Evolutionary conservation across 2,329 filamentous ascomycete genomes (phyloP).

Genomic region (Escovopsis sp.): DNA sequence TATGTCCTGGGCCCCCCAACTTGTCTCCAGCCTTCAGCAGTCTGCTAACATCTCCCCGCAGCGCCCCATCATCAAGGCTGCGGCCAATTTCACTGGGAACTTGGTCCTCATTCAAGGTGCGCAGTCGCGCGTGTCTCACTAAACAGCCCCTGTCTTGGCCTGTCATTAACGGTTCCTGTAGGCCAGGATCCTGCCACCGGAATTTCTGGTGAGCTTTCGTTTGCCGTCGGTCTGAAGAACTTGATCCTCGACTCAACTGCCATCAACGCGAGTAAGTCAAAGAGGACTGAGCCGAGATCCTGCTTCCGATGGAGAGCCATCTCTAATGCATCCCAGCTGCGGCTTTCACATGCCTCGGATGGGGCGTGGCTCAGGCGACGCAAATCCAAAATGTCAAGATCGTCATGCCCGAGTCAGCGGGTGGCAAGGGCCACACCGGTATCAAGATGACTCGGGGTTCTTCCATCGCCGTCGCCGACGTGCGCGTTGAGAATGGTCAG

Average conservation of each 20-base stretch:
- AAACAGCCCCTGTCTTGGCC: background rate
- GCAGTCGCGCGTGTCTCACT: background rate
- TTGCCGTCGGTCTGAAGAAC: slow-evolving; percentile 29
- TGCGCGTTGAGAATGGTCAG: slow-evolving; percentile 25
- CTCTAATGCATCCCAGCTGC: too few species aligned
- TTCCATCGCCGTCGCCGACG: slow-evolving; percentile 25
- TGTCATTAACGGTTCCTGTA: background rate
- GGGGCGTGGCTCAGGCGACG: slow-evolving; percentile 29
- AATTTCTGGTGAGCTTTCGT: slow-evolving; percentile 23
- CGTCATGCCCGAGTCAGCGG: slow-evolving; percentile 21
- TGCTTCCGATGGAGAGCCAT: too few species aligned
- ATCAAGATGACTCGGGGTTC: slow-evolving; percentile 27
- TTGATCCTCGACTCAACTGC: slow-evolving; percentile 27
- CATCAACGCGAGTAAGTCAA: slow-evolving; percentile 15
- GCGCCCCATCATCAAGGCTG: slow-evolving; percentile 28
- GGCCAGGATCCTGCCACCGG: slow-evolving; percentile 21
- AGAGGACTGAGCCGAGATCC: background rate
- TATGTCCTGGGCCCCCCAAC: slow-evolving; percentile 1
- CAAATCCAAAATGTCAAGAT: slow-evolving; percentile 30
- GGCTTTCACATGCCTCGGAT: slow-evolving; percentile 25
- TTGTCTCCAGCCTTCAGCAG: too few species aligned
- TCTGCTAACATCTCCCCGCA: slow-evolving; percentile 2
- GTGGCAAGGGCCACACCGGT: slow-evolving; percentile 25
- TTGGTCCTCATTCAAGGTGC: slow-evolving; percentile 19
- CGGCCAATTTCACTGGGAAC: slow-evolving; percentile 19